A percentile compares a stretch with the other conserved stretches of the same genome.
phyloP scores from a whole-genome alignment of 257 asterid species.

The Schizonepeta tenuifolia region DNA sequence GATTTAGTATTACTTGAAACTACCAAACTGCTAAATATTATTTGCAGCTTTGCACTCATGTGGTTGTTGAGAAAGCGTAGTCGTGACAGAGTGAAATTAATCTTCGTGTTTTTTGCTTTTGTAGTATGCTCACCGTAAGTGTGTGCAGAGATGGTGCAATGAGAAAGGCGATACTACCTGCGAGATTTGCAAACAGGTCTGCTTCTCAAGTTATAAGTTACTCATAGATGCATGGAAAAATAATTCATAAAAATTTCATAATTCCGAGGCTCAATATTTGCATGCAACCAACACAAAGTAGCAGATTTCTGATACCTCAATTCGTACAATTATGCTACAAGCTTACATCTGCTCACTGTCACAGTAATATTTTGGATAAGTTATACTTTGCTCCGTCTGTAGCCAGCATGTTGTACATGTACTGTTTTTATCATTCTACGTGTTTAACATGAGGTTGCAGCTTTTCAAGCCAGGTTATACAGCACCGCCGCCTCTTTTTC shows the following conservation, averaged over 20 bases:
- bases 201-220: background rate
- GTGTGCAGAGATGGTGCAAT: constrained; percentile 88
- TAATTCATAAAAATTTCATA: background rate
- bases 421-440: constrained; percentile 7
- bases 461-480: constrained; percentile 77
- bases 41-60: background rate
- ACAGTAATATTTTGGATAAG: background rate
- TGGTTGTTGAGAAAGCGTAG: background rate
- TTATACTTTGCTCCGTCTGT: no score
- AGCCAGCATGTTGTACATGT: no score
- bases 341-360: background rate
- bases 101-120: background rate
- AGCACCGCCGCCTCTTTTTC: constrained; percentile 69
- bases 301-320: background rate
- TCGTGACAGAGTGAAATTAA: background rate
- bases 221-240: constrained; percentile 1
- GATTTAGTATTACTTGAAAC: background rate
- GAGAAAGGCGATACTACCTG: constrained; percentile 89
- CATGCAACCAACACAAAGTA: background rate
- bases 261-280: background rate
- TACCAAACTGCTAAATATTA: background rate
- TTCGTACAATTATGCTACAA: background rate
- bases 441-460: constrained; percentile 48
- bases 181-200: constrained; percentile 86
- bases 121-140: constrained; percentile 84